Percentiles rank a stretch among this genome's conserved stretches.
phyloP scores from a whole-genome alignment of 1,284 basidiomycete genomes.

The Peniophora sp. region DNA sequence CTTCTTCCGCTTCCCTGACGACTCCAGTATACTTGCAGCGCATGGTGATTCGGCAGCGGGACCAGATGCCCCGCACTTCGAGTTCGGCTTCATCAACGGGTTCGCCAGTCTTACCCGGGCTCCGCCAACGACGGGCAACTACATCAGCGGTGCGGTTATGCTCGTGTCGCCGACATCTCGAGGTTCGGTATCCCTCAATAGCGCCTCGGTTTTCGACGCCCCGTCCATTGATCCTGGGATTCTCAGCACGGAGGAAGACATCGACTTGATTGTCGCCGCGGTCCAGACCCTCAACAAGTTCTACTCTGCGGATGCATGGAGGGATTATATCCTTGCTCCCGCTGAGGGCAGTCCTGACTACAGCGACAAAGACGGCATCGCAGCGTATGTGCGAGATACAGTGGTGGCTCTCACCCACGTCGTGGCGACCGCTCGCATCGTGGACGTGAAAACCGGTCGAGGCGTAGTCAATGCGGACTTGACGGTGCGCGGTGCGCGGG shows the following conservation, averaged over 20 bases:
- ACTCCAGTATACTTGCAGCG: not conserved
- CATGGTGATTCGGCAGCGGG: slow-evolving; percentile 3
- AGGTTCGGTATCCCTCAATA: slow-evolving; percentile 26
- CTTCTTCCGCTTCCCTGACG: slow-evolving; percentile 28
- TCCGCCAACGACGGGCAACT: slow-evolving; percentile 9
- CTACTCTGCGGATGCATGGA: slow-evolving; percentile 24
- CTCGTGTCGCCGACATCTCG: slow-evolving; percentile 15
- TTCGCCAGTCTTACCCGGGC: slow-evolving; percentile 10
- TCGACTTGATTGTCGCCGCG: slow-evolving; percentile 22
- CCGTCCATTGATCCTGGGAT: slow-evolving; percentile 30
- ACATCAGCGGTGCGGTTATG: not conserved
- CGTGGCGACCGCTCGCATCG: slow-evolving; percentile 13
- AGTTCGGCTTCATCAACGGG: slow-evolving; percentile 13
- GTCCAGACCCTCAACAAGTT: slow-evolving; percentile 23
- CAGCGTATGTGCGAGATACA: slow-evolving; percentile 17
- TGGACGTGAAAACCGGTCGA: slow-evolving; percentile 4
- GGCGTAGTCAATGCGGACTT: slow-evolving; percentile 14
- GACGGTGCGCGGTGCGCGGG: slow-evolving; percentile 15
- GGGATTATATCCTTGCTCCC: slow-evolving; percentile 21
- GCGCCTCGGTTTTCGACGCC: slow-evolving; percentile 26
- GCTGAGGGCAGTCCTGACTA: slow-evolving; percentile 5
- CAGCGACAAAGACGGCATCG: slow-evolving; percentile 21
- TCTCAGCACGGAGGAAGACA: slow-evolving; percentile 26
- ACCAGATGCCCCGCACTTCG: slow-evolving; percentile 4
- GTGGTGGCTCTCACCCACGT: slow-evolving; percentile 26